phyloP scores from a whole-genome alignment of 805 yeast species.

The Kluyveromyces dobzhanskii region DNA sequence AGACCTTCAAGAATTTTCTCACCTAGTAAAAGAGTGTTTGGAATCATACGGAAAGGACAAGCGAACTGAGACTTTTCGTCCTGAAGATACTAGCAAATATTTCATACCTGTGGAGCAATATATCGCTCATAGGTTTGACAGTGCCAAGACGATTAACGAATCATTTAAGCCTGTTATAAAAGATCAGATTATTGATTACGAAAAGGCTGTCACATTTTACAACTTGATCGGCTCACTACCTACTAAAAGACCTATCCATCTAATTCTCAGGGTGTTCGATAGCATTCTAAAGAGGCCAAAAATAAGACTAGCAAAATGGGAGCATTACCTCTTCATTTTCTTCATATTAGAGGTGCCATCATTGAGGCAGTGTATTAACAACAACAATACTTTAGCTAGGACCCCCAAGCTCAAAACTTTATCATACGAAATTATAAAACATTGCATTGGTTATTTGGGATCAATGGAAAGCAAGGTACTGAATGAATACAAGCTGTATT shows the following conservation, averaged over 20 bases:
- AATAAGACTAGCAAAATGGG: conserved; percentile 21
- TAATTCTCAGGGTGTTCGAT: conserved; percentile 44
- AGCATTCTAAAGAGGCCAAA: conserved; percentile 46
- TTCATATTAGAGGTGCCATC: conserved; percentile 65
- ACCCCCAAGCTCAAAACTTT: conserved; percentile 44
- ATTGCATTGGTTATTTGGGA: conserved; percentile 61
- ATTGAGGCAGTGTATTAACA: conserved; percentile 37
- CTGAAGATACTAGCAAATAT: background rate
- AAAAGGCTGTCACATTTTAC: conserved; percentile 41
- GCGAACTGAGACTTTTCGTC: background rate
- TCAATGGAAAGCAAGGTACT: conserved; percentile 19
- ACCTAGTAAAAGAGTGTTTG: background rate
- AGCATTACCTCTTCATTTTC: conserved; percentile 47
- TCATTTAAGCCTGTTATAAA: conserved; percentile 39
- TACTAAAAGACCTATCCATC: conserved; percentile 50
- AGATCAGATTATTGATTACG: conserved; percentile 36
- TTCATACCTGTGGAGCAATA: conserved; percentile 45
- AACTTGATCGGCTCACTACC: conserved; percentile 42
- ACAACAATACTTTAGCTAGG: conserved; percentile 15
- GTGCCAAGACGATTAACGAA: conserved; percentile 38
- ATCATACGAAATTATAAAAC: conserved; percentile 62
- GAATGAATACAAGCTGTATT: conserved; percentile 7
- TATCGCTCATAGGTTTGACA: conserved; percentile 40
- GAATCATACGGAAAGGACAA: background rate
- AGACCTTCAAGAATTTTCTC: background rate